Conservation (phyloP, 345 rosid genomes). For the Boechera stricta region DNA sequence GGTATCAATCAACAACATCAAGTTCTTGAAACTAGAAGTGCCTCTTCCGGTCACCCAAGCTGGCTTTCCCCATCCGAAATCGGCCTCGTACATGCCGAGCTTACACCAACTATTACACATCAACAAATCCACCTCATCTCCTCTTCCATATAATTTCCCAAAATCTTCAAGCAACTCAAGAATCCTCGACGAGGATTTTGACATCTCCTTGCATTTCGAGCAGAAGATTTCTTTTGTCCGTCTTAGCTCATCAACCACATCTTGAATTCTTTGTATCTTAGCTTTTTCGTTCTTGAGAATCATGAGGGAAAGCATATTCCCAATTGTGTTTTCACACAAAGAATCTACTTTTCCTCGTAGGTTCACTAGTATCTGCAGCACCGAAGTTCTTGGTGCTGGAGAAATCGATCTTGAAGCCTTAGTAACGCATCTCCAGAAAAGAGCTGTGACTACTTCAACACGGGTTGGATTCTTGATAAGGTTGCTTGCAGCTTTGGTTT, state of each 20-base stretch:
- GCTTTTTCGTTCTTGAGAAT: slow-evolving; percentile 38
- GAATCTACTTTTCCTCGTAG: slow-evolving; percentile 38
- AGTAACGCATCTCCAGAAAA: slow-evolving; percentile 45
- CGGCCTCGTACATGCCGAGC: slow-evolving; percentile 51
- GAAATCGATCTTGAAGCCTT: slow-evolving; percentile 33
- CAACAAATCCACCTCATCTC: slow-evolving; percentile 36
- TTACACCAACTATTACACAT: slow-evolving; percentile 52
- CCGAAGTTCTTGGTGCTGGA: slow-evolving; percentile 25
- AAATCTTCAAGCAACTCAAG: slow-evolving; percentile 26
- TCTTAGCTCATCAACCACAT: slow-evolving; percentile 39
- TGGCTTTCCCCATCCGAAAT: slow-evolving; percentile 71
- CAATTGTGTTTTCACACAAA: slow-evolving; percentile 35
- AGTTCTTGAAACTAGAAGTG: slow-evolving; percentile 41
- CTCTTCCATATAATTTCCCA: slow-evolving; percentile 19
- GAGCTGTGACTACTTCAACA: slow-evolving; percentile 46
- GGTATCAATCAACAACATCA: slow-evolving; percentile 50
- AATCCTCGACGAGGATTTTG: neutral
- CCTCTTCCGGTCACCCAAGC: slow-evolving; percentile 46
- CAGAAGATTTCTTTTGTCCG: slow-evolving; percentile 4
- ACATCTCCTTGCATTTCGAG: slow-evolving; percentile 28
- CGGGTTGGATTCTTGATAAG: slow-evolving; percentile 46
- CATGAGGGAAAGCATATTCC: slow-evolving; percentile 44
- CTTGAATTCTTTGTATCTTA: slow-evolving; percentile 23
- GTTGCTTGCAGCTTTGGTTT: slow-evolving; percentile 43
- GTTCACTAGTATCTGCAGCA: slow-evolving; percentile 35